These are phyloP conservation scores for Pythium scleroteichum DNA, from an alignment of 352 stramenopile genomes.

Conservation along the genomic window DNA sequence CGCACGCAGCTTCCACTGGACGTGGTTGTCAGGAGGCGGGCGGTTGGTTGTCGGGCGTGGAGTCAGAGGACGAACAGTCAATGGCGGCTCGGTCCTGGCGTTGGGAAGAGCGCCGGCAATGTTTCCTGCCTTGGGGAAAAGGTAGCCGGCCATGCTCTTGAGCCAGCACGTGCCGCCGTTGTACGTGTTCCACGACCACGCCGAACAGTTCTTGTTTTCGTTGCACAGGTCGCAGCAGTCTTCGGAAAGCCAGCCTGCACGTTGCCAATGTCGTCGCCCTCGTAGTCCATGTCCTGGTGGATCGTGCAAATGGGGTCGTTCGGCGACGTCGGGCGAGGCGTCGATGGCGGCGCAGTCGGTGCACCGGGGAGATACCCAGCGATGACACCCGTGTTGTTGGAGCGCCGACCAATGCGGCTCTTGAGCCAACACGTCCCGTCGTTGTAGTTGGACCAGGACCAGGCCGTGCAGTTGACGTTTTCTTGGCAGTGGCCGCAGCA, in stretches of 20 bases:
- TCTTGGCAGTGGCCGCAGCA: constrained; percentile 36
- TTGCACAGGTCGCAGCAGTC: constrained; percentile 20
- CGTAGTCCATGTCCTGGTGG: constrained; percentile 17
- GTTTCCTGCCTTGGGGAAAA: neutral
- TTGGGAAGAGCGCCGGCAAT: neutral
- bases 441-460: constrained; percentile 47
- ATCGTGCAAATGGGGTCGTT: too few species aligned
- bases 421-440: constrained; percentile 54
- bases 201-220: neutral
- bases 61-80: neutral
- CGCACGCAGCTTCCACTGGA: constrained; percentile 25
- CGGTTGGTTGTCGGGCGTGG: neutral
- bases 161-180: constrained; percentile 59
- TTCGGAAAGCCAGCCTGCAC: neutral
- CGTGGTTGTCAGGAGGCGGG: constrained; percentile 8
- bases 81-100: neutral
- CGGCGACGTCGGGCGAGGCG: too few species aligned
- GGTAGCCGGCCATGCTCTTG: constrained; percentile 30
- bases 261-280: constrained; percentile 26
- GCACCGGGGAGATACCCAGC: too few species aligned
- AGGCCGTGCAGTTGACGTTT: constrained; percentile 29
- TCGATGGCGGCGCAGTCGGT: too few species aligned
- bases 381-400: too few species aligned
- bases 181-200: constrained; percentile 44
- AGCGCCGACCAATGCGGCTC: constrained; percentile 7